Evolutionary conservation across 2,329 filamentous ascomycete species (phyloP), one percentile per base, ranked within the genome.

Genomic region (Dactylella cylindrospora): DNA sequence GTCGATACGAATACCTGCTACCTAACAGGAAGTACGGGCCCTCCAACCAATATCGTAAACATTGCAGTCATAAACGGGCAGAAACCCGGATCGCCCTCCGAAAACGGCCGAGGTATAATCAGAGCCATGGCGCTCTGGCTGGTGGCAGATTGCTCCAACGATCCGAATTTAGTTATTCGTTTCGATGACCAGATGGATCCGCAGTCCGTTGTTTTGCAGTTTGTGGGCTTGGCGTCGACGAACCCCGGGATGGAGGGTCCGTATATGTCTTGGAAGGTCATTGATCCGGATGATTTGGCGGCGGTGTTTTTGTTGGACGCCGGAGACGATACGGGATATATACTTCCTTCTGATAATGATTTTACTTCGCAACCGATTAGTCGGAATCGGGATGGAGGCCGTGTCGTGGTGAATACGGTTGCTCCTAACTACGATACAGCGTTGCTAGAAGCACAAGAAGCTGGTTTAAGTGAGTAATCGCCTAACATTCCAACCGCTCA

Each of bases 221-320:
- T 54, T 3, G 31, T 54, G 2, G 41, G 49, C 20, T n/a, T 62
- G 7, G 15, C 26, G 5, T 35, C 19, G 12, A 17, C 43, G 7
- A 15, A 44, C 17, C 57, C 57, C 3, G 33, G 47, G 1, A 7
- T 54, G 4, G 15, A n/a, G 2, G 57, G 41, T 8, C 23, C 10
- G 12, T 62, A 62, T 49, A 38, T 41, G 4, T 54, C 44, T 31
- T 62, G 57, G 57, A 62, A 50, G 23, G 47, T 49, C 6, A 28
- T 54, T 2, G 22, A 39, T 17, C 43, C 49, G 7, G 29, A 43
- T n/a, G 31, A 26, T 19, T n/a, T 28, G 10, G 35, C 43, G 3
- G 43, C 29, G 43, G 5, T 20, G 12, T 12, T 17, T 2, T 45
- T 47, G 4, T 19, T 62, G n/a, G 2, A 35, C 5, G 36, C 35